Evolutionary conservation across 2,329 filamentous ascomycete species (phyloP), one percentile per base, ranked within the genome.

Genomic region (Diaporthe nobilis): DNA sequence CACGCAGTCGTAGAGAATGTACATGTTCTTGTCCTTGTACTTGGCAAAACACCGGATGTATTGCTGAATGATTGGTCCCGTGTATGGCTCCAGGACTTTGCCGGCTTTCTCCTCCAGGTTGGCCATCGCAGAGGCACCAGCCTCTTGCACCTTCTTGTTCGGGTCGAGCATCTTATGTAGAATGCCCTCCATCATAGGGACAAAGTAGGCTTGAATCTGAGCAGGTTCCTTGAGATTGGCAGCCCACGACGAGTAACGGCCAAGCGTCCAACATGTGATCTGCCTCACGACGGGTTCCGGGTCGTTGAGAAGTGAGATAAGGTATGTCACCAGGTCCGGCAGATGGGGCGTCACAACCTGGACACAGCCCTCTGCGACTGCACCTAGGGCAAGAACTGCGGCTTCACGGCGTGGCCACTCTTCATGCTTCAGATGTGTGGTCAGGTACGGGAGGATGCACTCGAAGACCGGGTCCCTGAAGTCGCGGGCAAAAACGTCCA

Each of bases 21-120:
- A 98, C 92, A 98, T 98, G 86, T 99, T 99, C 81, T 95, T 93
- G 85, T 98, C 96, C 89, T 99, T 98, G 91, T 98, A 99, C 85
- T 94, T 95, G 72, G 89, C 90, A 85, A 99, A 99, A 84, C 97
- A 99, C 77, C 90, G 89, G 71, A 98, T 95, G 81, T 96, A 98
- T 83, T 98, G 97, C 77, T 93, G 93, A 72, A 98, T 91, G 80
- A 99, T 98, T 37, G 96, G 94, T 39, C 93, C 90, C 80, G 95
- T 96, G 85, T 98, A 99, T 0, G 95, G 95, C 78, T 93, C 92
- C 57, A 99, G 86, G 77, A 93, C 90, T 78, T 92, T 92, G 75
- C 95, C 95, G 0, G 97, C 94, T 84, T 97, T 97, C 83, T 98
- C 97, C 84, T 98, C 97, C 12, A 99, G 89, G 81, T 96, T 97